These are phyloP conservation scores for Vitis hybrid DNA, from an alignment of 177 flowering plant genomes.

Conservation along the genomic window DNA sequence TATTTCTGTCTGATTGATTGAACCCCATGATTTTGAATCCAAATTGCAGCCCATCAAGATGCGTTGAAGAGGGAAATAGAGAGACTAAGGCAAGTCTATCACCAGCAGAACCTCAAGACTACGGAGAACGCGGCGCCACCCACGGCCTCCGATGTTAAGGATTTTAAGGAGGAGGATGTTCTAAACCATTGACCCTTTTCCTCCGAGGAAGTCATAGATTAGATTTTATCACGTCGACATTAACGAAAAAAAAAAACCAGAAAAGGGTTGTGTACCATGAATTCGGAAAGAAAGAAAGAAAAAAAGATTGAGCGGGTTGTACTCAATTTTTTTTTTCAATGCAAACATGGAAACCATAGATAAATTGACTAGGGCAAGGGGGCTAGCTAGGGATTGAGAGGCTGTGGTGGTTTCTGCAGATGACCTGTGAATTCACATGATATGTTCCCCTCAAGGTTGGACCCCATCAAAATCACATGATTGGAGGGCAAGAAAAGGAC, in stretches of 20 bases:
- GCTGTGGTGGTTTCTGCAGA: conserved; percentile 1
- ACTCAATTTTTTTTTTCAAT: too few relatives aligned
- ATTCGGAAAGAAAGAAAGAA: too few relatives aligned
- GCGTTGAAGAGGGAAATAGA: conserved; percentile 73
- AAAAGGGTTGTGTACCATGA: too few relatives aligned
- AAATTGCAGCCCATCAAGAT: conserved; percentile 63
- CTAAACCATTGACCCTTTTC: too few relatives aligned
- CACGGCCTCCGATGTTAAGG: too few relatives aligned
- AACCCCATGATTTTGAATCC: background rate
- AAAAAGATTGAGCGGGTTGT: too few relatives aligned
- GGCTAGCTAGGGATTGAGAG: background rate
- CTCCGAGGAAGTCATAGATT: too few relatives aligned
- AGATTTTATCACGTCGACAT: too few relatives aligned
- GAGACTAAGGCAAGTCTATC: conserved; percentile 62
- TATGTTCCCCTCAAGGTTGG: conserved; percentile 13
- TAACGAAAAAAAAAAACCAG: too few relatives aligned
- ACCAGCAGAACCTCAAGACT: conserved; percentile 48
- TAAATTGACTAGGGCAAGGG: background rate
- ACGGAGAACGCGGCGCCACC: conserved; percentile 23
- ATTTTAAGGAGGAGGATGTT: too few relatives aligned
- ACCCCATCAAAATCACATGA: conserved; percentile 25
- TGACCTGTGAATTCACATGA: conserved; percentile 25
- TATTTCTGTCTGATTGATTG: background rate
- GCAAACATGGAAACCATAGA: background rate
- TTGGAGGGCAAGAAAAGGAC: conserved; percentile 14